Percentiles rank a stretch among this genome's conserved stretches.
Evolutionary conservation across 2,329 filamentous ascomycete genomes (phyloP).

Genomic region (Emydomyces testavorans): DNA sequence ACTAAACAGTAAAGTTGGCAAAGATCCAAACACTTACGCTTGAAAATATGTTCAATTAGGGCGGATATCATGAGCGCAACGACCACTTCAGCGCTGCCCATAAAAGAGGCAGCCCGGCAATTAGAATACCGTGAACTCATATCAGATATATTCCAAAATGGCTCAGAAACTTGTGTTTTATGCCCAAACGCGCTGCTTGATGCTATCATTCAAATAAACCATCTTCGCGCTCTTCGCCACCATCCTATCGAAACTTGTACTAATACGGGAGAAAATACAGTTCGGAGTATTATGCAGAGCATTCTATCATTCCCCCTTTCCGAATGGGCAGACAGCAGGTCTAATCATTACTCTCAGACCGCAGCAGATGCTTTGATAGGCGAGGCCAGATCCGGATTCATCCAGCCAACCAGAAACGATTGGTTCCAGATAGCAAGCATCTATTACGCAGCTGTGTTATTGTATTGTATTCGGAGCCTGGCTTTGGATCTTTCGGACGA

Average conservation of each 20-base stretch:
- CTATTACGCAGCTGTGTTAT: slow-evolving; percentile 14
- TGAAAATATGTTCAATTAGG: not conserved
- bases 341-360: slow-evolving; percentile 1
- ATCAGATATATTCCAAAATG: slow-evolving; percentile 12
- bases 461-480: slow-evolving; percentile 15
- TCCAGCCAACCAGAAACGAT: slow-evolving; percentile 12
- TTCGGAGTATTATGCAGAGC: slow-evolving; percentile 9
- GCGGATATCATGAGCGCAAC: slow-evolving; percentile 15
- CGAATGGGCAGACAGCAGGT: slow-evolving; percentile 14
- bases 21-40: not conserved
- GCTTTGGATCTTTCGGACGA: slow-evolving; percentile 13
- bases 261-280: not conserved
- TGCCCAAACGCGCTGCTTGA: slow-evolving; percentile 16
- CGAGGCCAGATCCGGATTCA: slow-evolving; percentile 11
- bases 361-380: slow-evolving; percentile 1
- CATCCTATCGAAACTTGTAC: not conserved
- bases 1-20: not conserved
- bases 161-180: slow-evolving; percentile 15
- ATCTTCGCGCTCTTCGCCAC: slow-evolving; percentile 13
- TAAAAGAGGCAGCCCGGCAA: slow-evolving; percentile 12
- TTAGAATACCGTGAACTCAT: slow-evolving; percentile 14
- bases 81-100: slow-evolving; percentile 9
- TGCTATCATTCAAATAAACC: slow-evolving; percentile 16
- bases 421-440: slow-evolving; percentile 15
- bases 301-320: slow-evolving; percentile 15